phyloP scores from a whole-genome alignment of 495 filamentous ascomycete genomes.

The Daldinia childiae region DNA sequence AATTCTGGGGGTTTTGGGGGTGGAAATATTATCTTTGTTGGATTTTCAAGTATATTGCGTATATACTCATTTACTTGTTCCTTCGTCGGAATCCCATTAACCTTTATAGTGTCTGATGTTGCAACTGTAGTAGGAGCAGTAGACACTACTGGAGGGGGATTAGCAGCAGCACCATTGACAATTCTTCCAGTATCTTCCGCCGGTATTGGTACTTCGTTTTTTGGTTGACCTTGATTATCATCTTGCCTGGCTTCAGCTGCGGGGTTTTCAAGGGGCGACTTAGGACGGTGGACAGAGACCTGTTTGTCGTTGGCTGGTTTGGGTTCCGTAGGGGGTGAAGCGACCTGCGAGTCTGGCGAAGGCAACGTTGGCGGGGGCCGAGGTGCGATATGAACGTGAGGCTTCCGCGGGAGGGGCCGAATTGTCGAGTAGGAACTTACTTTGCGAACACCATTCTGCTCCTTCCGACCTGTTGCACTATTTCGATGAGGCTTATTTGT shows the following conservation, averaged over 20 bases:
- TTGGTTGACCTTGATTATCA: neutral
- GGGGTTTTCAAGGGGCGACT: neutral
- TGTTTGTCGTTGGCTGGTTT: neutral
- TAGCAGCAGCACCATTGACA: neutral
- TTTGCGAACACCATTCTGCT: constrained; percentile 1
- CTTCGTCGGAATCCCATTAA: neutral
- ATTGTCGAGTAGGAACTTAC: neutral
- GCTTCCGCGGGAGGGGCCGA: neutral
- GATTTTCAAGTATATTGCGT: neutral
- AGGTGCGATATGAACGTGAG: constrained; percentile 17
- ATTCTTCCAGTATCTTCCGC: neutral
- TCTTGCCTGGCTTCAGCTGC: neutral
- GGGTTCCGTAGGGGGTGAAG: neutral
- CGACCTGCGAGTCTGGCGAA: neutral
- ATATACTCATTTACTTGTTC: neutral
- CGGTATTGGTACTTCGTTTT: too few relatives aligned
- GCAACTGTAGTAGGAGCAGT: neutral
- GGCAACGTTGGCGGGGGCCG: constrained; percentile 2
- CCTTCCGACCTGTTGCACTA: neutral
- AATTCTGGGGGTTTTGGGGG: neutral
- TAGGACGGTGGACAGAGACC: neutral
- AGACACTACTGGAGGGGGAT: neutral
- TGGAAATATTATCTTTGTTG: neutral
- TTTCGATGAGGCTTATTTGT: neutral
- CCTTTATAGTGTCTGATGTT: neutral